A percentile compares a stretch with the other conserved stretches of the same genome.
Evolutionary conservation across 169 alveolate species (phyloP).

Genomic region (Plasmodium gonderi): DNA sequence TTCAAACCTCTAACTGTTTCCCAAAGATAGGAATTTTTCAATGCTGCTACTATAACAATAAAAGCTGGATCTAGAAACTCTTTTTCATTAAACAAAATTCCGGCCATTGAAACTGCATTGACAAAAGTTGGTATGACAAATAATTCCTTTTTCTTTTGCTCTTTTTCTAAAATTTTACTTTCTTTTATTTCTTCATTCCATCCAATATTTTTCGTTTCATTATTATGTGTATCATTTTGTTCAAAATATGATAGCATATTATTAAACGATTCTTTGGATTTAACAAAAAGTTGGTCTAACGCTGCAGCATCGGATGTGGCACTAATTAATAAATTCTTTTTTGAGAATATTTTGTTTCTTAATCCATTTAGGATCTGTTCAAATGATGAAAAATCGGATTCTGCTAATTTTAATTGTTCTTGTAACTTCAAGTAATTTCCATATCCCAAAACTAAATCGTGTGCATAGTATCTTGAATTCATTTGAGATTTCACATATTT

Average conservation of each 20-base stretch:
- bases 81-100: slow-evolving; percentile 77
- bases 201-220: not conserved
- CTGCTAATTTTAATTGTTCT: slow-evolving; percentile 78
- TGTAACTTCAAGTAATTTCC: slow-evolving; percentile 74
- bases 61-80: slow-evolving; percentile 80
- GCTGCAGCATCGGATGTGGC: slow-evolving; percentile 77
- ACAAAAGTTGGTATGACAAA: slow-evolving; percentile 80
- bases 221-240: slow-evolving; percentile 2
- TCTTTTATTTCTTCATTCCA: slow-evolving; percentile 72
- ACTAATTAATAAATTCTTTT: slow-evolving; percentile 76
- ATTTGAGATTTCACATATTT: slow-evolving; percentile 75
- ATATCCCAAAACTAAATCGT: slow-evolving; percentile 80
- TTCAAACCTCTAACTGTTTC: slow-evolving; percentile 79
- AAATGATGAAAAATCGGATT: slow-evolving; percentile 74
- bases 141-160: slow-evolving; percentile 43
- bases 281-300: slow-evolving; percentile 65
- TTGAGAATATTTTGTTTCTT: slow-evolving; percentile 76
- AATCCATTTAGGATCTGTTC: slow-evolving; percentile 75
- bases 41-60: slow-evolving; percentile 77
- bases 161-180: slow-evolving; percentile 23
- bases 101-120: slow-evolving; percentile 85
- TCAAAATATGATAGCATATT: slow-evolving; percentile 38
- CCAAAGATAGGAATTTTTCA: slow-evolving; percentile 80
- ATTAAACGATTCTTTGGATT: slow-evolving; percentile 39
- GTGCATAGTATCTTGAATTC: slow-evolving; percentile 78